Conservation (phyloP, 495 filamentous ascomycete species). For the Usnea hakonensis region DNA sequence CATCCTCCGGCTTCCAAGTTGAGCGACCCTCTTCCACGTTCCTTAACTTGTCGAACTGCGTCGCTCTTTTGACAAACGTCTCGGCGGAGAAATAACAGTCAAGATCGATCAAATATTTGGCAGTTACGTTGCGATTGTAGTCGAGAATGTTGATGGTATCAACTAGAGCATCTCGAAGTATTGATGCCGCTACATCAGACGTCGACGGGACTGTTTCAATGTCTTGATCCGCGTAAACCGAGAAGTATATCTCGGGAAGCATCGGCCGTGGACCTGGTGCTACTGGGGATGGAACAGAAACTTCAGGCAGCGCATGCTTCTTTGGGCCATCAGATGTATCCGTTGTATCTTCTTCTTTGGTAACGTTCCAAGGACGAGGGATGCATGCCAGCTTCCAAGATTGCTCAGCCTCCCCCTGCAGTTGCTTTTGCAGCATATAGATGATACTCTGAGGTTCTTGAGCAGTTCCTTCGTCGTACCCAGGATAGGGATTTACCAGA, state of each 20-base stretch:
- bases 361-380: constrained; percentile 72
- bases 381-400: constrained; percentile 74
- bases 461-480: constrained; percentile 43
- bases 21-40: constrained; percentile 59
- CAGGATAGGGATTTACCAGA: constrained; percentile 73
- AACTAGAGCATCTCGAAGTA: constrained; percentile 77
- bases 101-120: constrained; percentile 84
- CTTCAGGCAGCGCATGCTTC: constrained; percentile 68
- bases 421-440: constrained; percentile 73
- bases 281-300: constrained; percentile 67
- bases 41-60: constrained; percentile 78
- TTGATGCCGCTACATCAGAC: constrained; percentile 63
- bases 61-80: constrained; percentile 88
- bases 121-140: constrained; percentile 80
- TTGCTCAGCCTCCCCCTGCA: constrained; percentile 60
- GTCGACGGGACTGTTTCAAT: constrained; percentile 82
- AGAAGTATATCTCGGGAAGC: constrained; percentile 90
- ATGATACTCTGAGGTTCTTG: constrained; percentile 62
- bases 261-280: constrained; percentile 63
- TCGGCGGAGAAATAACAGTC: constrained; percentile 86
- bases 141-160: constrained; percentile 93
- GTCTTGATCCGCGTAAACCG: constrained; percentile 82
- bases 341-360: constrained; percentile 38
- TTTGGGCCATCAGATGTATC: constrained; percentile 35
- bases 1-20: constrained; percentile 97